Evolutionary conservation across 169 alveolate genomes (phyloP), one percentile per base, ranked within the genome.

Genomic region (Nephromyces sp.): DNA sequence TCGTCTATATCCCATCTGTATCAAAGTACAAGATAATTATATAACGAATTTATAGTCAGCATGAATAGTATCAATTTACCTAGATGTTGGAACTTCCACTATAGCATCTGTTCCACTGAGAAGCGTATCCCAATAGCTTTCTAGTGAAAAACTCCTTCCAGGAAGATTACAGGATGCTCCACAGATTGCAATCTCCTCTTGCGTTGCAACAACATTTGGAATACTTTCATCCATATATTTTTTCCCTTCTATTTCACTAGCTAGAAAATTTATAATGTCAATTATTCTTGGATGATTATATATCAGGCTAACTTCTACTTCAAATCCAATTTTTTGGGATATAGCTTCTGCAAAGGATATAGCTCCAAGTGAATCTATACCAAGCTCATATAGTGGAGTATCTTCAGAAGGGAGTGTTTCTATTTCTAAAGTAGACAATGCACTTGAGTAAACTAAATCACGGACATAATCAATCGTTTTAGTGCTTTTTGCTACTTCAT

Each of bases 221-320:
- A 24, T 25, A 15, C 57, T 30, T 22, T 51, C 32, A n/a, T 69
- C 74, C 0, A 66, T 22, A 25, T 43, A 24, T 21, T 57, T 32
- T 6, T 2, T 2, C 64, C 67, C 29, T 6, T 28, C 30, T 21
- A 71, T 28, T 73, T 77, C 77, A 1, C 35, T 30, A 52, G 76
- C 75, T 1, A 82, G 72, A 75, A 79, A 85, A 24, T 67, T 66
- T 66, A 75, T 75, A 29, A 85, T 62, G 34, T 77, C 85, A 25
- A 67, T 67, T 25, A 85, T 67, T 3, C 89, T 85, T 0, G 90
- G 90, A 64, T 82, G 83, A 66, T 85, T 87, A 32, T 82, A 85
- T 63, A 82, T 34, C 61, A 72, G 71, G 0, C 89, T 75, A 31
- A 84, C 75, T 0, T 87, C 79, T 51, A 85, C 61, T 32, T 68